Percentiles rank a stretch among this genome's conserved stretches.
These are phyloP conservation scores for Oryza rufipogon DNA, from an alignment of 176 grass and related monocot species.

Conservation along the genomic window DNA sequence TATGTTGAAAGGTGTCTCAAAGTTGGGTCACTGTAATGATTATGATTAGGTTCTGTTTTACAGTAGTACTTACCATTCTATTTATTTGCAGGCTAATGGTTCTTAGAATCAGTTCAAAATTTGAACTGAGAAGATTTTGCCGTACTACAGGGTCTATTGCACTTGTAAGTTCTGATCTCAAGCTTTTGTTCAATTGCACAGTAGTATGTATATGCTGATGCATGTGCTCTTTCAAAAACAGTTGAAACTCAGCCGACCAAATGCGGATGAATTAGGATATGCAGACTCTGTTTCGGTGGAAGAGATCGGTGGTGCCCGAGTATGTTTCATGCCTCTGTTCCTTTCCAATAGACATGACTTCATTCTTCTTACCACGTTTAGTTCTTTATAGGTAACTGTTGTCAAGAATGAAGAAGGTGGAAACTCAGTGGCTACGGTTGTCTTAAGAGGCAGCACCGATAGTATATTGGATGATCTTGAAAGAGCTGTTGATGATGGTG, in stretches of 20 bases:
- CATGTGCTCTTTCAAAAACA: conserved; percentile 42
- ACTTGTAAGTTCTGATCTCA: conserved; percentile 58
- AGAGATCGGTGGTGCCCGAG: conserved; percentile 80
- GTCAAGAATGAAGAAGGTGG: conserved; percentile 88
- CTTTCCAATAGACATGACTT: neutral
- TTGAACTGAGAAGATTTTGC: conserved; percentile 91
- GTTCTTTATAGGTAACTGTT: conserved; percentile 63
- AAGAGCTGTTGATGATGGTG: conserved; percentile 95
- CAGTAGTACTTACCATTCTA: conserved; percentile 20
- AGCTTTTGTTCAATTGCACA: neutral
- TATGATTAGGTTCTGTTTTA: neutral
- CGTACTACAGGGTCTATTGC: conserved; percentile 87
- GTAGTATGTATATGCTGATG: conserved; percentile 18
- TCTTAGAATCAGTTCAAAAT: conserved; percentile 91
- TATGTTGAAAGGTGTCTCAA: neutral
- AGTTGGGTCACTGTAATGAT: neutral
- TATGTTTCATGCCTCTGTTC: conserved; percentile 43
- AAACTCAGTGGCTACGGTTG: conserved; percentile 82
- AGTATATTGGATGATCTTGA: conserved; percentile 96
- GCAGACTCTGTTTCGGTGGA: conserved; percentile 88
- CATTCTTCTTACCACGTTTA: conserved; percentile 23
- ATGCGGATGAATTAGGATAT: conserved; percentile 80
- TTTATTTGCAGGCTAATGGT: conserved; percentile 82
- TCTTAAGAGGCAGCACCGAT: conserved; percentile 89
- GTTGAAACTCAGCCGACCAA: conserved; percentile 86